A percentile compares a stretch with the other conserved stretches of the same genome.
phyloP scores from a whole-genome alignment of 2,329 filamentous ascomycete genomes.

The Colletotrichum magnum region DNA sequence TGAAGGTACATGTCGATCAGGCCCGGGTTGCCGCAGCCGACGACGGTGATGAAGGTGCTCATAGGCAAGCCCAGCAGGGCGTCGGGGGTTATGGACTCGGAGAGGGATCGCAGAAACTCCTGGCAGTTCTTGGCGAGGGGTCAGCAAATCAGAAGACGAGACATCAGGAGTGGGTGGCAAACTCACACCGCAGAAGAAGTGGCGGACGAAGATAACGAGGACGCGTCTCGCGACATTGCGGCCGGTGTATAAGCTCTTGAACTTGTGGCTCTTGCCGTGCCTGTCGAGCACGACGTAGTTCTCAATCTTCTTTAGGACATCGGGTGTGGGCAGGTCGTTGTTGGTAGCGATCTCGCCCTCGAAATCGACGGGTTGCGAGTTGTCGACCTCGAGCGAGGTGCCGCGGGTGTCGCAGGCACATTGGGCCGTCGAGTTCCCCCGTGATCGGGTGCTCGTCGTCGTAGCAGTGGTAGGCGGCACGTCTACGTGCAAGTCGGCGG shows the following conservation, averaged over 20 bases:
- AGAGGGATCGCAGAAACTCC: slow-evolving; percentile 77
- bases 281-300: slow-evolving; percentile 72
- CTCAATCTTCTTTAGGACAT: slow-evolving; percentile 66
- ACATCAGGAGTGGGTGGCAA: neutral
- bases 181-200: slow-evolving; percentile 86
- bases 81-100: slow-evolving; percentile 68
- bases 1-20: slow-evolving; percentile 77
- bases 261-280: slow-evolving; percentile 71
- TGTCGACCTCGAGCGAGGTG: slow-evolving; percentile 52
- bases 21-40: slow-evolving; percentile 79
- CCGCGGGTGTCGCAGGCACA: slow-evolving; percentile 31
- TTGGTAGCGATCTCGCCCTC: slow-evolving; percentile 68
- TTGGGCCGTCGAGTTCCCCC: slow-evolving; percentile 29
- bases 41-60: slow-evolving; percentile 75
- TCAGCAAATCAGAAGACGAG: slow-evolving; percentile 17
- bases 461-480: slow-evolving; percentile 14
- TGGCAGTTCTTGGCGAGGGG: slow-evolving; percentile 76
- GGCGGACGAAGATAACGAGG: slow-evolving; percentile 81
- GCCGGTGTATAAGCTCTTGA: slow-evolving; percentile 74
- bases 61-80: slow-evolving; percentile 64
- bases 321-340: slow-evolving; percentile 66
- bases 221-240: slow-evolving; percentile 68
- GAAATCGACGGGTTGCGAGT: slow-evolving; percentile 65
- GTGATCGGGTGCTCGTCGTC: slow-evolving; percentile 23
- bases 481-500: slow-evolving; percentile 8